Percentiles rank a stretch among this genome's conserved stretches.
phyloP scores from a whole-genome alignment of 176 grass and related monocot genomes.

The Eragrostis nindensis region DNA sequence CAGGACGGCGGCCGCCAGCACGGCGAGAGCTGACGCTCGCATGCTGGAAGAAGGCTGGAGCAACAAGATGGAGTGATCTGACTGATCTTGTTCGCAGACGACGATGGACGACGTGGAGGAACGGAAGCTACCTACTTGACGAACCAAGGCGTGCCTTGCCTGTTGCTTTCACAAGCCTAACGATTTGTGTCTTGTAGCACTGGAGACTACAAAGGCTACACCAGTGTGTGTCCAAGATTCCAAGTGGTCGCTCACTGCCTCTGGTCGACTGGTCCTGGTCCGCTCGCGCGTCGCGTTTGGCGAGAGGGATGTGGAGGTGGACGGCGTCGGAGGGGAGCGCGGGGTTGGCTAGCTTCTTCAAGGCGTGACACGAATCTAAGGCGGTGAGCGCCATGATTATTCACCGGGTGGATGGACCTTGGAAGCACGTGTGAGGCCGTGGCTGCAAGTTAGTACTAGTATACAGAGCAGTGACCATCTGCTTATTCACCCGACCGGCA shows the following conservation, averaged over 20 bases:
- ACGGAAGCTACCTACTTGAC: neutral
- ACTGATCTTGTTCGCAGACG: neutral
- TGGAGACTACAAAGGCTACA: neutral
- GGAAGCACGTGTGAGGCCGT: neutral
- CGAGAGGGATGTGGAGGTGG: slow-evolving; percentile 21
- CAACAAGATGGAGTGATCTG: neutral
- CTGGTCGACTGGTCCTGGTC: neutral
- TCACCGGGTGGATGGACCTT: too few species aligned
- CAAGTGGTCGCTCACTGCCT: neutral
- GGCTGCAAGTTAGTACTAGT: neutral
- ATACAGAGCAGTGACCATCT: neutral
- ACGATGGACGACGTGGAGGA: neutral
- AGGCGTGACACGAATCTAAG: neutral
- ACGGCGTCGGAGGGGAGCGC: neutral
- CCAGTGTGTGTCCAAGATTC: neutral
- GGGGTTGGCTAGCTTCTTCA: neutral
- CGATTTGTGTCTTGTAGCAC: neutral
- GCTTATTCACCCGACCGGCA: neutral
- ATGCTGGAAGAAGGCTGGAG: neutral
- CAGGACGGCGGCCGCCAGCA: neutral
- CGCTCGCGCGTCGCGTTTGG: neutral
- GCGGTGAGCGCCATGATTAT: neutral
- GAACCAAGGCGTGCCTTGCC: too few species aligned
- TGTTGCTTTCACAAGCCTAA: neutral
- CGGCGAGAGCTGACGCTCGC: neutral